Evolutionary conservation across 139 green algal genomes (phyloP).

Genomic region (Volvox reticuliferus): DNA sequence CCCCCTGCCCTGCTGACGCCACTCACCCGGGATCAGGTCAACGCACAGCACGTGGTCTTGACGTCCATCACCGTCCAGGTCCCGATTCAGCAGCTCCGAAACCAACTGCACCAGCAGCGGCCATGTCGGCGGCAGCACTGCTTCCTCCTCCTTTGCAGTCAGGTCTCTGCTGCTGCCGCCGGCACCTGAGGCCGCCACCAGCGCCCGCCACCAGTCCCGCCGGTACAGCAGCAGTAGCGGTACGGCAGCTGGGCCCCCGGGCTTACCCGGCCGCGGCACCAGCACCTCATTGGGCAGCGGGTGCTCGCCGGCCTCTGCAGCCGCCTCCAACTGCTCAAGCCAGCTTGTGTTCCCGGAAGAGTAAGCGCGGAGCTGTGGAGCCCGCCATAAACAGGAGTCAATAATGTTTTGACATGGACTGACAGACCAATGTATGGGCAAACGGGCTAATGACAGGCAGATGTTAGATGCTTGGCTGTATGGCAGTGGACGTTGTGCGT

Average conservation of each 20-base stretch:
- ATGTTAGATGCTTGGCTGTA: not conserved
- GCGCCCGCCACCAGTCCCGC: slow-evolving; percentile 1
- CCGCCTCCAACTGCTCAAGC: not conserved
- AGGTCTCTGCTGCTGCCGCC: not conserved
- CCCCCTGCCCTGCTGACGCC: no score
- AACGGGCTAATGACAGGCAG: not conserved
- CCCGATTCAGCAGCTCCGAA: not conserved
- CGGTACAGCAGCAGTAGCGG: slow-evolving; percentile 32
- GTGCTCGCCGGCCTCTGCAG: not conserved
- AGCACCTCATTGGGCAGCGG: not conserved
- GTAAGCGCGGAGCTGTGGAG: not conserved
- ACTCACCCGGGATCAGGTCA: slow-evolving; percentile 26
- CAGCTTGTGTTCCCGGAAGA: not conserved
- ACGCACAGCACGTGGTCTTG: slow-evolving; percentile 24
- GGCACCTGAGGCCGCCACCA: not conserved
- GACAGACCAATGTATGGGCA: not conserved
- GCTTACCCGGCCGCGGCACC: not conserved
- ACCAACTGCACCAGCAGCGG: not conserved
- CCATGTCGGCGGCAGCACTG: slow-evolving; percentile 7
- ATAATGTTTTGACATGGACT: not conserved
- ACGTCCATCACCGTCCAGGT: not conserved
- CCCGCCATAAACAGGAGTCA: not conserved
- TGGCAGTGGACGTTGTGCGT: not conserved
- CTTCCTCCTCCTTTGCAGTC: not conserved
- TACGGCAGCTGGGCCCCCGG: not conserved